A percentile compares a stretch with the other conserved stretches of the same genome.
Evolutionary conservation across 495 filamentous ascomycete species (phyloP).

Genomic region (Lasiosphaeriaceae sp.): DNA sequence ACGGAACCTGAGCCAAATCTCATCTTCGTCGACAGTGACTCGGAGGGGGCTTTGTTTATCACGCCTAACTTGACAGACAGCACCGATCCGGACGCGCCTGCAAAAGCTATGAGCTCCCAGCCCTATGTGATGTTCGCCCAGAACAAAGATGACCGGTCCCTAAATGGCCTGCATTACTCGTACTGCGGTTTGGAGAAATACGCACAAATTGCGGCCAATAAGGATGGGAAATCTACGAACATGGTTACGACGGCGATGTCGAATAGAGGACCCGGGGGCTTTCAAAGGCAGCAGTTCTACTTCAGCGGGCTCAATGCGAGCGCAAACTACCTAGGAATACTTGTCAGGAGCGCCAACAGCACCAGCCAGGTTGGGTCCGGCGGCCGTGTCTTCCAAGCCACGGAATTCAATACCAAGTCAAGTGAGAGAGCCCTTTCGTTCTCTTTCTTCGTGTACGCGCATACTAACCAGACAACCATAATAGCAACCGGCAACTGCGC

Average conservation of each 20-base stretch:
- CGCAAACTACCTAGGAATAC: constrained; percentile 64
- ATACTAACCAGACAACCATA: neutral
- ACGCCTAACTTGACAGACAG: constrained; percentile 61
- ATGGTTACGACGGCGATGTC: constrained; percentile 64
- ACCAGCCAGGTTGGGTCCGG: constrained; percentile 54
- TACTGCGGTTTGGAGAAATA: constrained; percentile 66
- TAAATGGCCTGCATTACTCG: constrained; percentile 67
- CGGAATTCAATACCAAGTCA: constrained; percentile 70
- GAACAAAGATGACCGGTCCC: constrained; percentile 51
- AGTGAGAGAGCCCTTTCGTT: constrained; percentile 45
- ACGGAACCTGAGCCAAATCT: constrained; percentile 46
- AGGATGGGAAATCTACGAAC: constrained; percentile 33
- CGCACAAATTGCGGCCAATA: constrained; percentile 58
- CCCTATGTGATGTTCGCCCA: constrained; percentile 80
- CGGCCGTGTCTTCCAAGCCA: constrained; percentile 63
- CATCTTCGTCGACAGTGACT: constrained; percentile 76
- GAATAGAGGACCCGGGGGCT: constrained; percentile 51
- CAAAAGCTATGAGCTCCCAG: constrained; percentile 55
- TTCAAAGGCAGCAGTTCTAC: constrained; percentile 83
- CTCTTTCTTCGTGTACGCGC: neutral
- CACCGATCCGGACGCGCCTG: constrained; percentile 35
- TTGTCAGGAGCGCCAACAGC: constrained; percentile 54
- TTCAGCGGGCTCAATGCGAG: constrained; percentile 66
- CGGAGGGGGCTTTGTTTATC: constrained; percentile 67
- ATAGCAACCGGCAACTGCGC: constrained; percentile 61